Base-by-base conservation (phyloP, 1,139 yeast species). In the Candida smagusa region DNA sequence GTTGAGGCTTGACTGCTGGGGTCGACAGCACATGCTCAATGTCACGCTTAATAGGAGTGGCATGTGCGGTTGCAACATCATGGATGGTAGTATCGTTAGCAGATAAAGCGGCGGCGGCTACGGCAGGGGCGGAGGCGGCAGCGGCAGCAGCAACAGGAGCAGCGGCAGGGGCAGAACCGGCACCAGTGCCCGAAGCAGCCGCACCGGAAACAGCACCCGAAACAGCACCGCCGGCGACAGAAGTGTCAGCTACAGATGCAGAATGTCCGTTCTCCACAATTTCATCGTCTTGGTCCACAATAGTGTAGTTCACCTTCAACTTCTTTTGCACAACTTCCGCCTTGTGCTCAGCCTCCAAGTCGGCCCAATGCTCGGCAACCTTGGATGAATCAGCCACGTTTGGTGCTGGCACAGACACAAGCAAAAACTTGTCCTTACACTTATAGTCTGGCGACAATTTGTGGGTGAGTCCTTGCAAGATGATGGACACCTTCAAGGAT, bases 341-440 rank as follows among this genome's bases (percentile, higher is more conserved):
- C 55, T 81, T 81, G 56, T 75, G 74, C 55, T 72, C 73, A 36
- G 77, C 63, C 55, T 85, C 95, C 54, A 87, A 73, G 38, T 74
- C 68, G 27, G 82, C 55, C 96, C 96, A 89, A 53, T 74, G 66
- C 37, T 81, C 83, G 42, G 87, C 74, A 38, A 86, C 87, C 53
- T 65, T 65, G 36, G 72, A 54, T 28, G 77, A 65, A 37, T 80
- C 82, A 39, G 74, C 72, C 40, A 78, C 58, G 35, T 68, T 76
- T 22, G 84, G 80, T 43, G 90, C 79, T 36, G 95, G 94, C 48
- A 89, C 73, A 23, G 94, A 80, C 50, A 90, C 92, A 45, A 92
- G 83, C 57, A 92, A 77, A 60, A 92, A 92, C 67, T 92, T 92
- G 65, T 92, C 97, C 61, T 84, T 85, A 63, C 95, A 84, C 64